Percentiles rank a stretch among this genome's conserved stretches.
phyloP scores from a whole-genome alignment of 1,284 basidiomycete species.

The Trichosporon inkin region DNA sequence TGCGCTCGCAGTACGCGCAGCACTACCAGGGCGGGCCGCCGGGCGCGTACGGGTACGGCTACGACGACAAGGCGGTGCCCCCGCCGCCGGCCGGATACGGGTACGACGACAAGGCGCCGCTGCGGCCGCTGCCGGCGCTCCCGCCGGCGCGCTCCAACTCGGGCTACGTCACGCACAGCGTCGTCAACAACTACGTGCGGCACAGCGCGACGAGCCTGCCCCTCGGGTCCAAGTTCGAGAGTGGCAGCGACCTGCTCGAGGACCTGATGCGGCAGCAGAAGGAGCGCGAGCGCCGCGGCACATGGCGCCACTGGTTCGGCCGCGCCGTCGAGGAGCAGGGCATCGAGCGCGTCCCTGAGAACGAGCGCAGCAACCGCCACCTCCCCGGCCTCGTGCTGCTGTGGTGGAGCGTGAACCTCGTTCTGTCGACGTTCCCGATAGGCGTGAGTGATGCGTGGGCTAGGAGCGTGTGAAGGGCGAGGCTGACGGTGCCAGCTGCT shows the following conservation, averaged over 20 bases:
- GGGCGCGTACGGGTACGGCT: not conserved
- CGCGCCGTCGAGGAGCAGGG: conserved; percentile 37
- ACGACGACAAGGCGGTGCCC: not conserved
- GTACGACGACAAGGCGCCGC: not conserved
- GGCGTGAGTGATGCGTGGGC: conserved; percentile 42
- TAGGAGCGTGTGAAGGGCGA: not conserved
- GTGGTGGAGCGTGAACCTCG: conserved; percentile 43
- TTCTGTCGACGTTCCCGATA: conserved; percentile 59
- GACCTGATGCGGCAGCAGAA: not conserved
- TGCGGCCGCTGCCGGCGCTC: too few species aligned
- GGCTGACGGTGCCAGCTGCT: conserved; percentile 45
- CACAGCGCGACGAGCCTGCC: not conserved
- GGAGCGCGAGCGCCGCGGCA: not conserved
- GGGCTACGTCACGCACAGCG: not conserved
- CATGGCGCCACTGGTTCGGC: conserved; percentile 20
- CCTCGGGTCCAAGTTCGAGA: not conserved
- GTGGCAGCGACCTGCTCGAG: not conserved
- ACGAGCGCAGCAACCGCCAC: conserved; percentile 27
- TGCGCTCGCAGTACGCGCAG: not conserved
- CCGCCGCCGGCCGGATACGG: too few species aligned
- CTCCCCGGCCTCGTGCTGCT: conserved; percentile 31
- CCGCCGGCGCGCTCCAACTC: not conserved
- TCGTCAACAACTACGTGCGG: not conserved
- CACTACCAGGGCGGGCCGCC: not conserved
- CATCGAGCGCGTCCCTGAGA: conserved; percentile 36